phyloP scores from a whole-genome alignment of 345 rosid genomes.

The Eucalyptus melliodora region DNA sequence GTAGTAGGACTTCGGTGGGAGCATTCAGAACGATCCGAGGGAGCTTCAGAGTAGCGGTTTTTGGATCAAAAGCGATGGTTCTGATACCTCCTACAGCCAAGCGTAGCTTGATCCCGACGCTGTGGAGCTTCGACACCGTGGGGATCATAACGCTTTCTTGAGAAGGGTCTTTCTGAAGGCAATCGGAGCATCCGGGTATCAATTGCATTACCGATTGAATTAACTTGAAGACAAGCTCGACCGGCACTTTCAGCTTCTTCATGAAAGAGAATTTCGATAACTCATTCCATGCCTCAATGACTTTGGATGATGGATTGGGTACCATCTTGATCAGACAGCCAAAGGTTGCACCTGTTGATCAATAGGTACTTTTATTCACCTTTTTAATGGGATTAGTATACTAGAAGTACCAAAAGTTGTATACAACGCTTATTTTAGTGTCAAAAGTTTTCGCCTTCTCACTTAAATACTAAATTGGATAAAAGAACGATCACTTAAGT shows the following conservation, averaged over 20 bases:
- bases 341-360: background rate
- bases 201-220: background rate
- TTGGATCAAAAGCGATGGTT: background rate
- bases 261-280: background rate
- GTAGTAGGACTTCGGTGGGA: background rate
- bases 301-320: background rate
- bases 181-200: background rate
- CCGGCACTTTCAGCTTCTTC: background rate
- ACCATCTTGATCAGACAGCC: background rate
- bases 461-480: too few species aligned
- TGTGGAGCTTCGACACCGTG: background rate
- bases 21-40: background rate
- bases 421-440: accelerated
- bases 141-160: background rate
- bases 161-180: background rate
- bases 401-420: too few species aligned
- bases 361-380: background rate
- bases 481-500: too few species aligned
- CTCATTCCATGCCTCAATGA: background rate
- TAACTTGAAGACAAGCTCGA: background rate
- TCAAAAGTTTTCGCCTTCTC: too few species aligned
- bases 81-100: background rate
- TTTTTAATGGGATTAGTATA: background rate
- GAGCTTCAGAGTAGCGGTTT: background rate
- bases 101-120: background rate